Conservation (phyloP, 257 asterid species). For the Handroanthus guayacan region DNA sequence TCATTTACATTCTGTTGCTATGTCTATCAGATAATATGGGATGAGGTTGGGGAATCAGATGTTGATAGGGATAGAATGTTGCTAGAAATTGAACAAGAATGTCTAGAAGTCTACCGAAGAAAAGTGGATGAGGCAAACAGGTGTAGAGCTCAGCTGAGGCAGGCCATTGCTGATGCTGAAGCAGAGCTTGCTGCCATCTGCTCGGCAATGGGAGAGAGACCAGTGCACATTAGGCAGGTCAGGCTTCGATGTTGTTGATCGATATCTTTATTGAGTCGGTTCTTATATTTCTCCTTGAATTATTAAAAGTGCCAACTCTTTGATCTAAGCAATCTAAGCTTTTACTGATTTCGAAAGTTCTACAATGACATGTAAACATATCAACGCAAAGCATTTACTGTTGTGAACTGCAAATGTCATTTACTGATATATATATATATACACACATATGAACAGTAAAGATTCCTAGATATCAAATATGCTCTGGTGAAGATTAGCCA, state of each 20-base stretch:
- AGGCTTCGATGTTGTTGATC: slow-evolving; percentile 31
- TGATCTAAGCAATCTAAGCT: not conserved
- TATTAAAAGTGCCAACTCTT: not conserved
- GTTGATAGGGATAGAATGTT: slow-evolving; percentile 69
- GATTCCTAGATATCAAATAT: not conserved
- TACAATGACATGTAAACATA: not conserved
- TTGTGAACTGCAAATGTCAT: slow-evolving; percentile 15
- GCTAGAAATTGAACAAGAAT: slow-evolving; percentile 82
- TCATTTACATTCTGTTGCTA: slow-evolving; percentile 13
- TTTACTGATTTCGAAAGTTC: slow-evolving; percentile 17
- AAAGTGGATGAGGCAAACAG: slow-evolving; percentile 86
- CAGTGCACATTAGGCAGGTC: slow-evolving; percentile 92
- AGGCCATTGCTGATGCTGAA: slow-evolving; percentile 92
- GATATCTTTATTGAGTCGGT: not conserved
- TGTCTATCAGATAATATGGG: slow-evolving; percentile 78
- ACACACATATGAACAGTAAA: not conserved
- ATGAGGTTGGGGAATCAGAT: slow-evolving; percentile 91
- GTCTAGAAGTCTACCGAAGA: slow-evolving; percentile 83
- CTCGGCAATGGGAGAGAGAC: slow-evolving; percentile 87
- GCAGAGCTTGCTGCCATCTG: slow-evolving; percentile 92
- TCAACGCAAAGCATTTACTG: not conserved
- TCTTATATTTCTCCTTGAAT: not conserved
- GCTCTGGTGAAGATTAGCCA: not conserved
- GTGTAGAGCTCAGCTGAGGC: slow-evolving; percentile 82
- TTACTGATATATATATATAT: not conserved